phyloP scores from a whole-genome alignment of 1,284 basidiomycete genomes.

The Moesziomyces parantarcticus region DNA sequence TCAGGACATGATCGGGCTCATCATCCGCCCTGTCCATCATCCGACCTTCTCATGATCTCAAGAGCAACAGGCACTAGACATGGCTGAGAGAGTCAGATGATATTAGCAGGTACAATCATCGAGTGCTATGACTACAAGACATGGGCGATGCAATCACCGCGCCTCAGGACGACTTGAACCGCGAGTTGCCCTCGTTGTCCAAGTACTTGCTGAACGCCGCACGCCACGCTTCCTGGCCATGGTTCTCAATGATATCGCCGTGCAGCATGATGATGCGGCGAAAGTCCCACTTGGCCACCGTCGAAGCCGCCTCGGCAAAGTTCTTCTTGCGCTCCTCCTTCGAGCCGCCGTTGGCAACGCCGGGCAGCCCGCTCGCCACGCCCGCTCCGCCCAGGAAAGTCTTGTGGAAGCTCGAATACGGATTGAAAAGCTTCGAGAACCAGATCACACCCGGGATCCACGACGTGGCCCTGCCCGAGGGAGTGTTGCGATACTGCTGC shows the following conservation, averaged over 20 bases:
- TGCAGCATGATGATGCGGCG: slow-evolving; percentile 91
- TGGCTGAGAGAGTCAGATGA: not conserved
- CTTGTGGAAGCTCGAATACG: slow-evolving; percentile 41
- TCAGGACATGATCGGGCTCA: not conserved
- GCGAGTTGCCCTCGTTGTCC: slow-evolving; percentile 45
- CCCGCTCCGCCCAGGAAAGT: slow-evolving; percentile 46
- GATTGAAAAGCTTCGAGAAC: slow-evolving; percentile 46
- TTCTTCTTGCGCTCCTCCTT: slow-evolving; percentile 43
- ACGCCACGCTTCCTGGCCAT: slow-evolving; percentile 78
- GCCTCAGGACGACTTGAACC: slow-evolving; percentile 32
- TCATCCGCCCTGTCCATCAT: no score
- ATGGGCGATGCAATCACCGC: not conserved
- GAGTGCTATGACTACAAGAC: no score
- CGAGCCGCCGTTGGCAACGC: slow-evolving; percentile 66
- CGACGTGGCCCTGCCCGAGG: slow-evolving; percentile 35
- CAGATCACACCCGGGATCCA: slow-evolving; percentile 55
- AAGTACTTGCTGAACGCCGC: slow-evolving; percentile 50
- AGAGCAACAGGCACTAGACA: no score
- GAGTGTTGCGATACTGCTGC: slow-evolving; percentile 74
- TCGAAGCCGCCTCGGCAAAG: slow-evolving; percentile 72
- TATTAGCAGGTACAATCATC: no score
- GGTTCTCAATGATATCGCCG: slow-evolving; percentile 85
- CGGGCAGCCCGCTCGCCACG: slow-evolving; percentile 37
- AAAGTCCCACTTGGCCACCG: slow-evolving; percentile 84
- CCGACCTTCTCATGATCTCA: no score